Evolutionary conservation across 2,329 filamentous ascomycete species (phyloP), one percentile per base, ranked within the genome.

Genomic region (Fusarium sp.): DNA sequence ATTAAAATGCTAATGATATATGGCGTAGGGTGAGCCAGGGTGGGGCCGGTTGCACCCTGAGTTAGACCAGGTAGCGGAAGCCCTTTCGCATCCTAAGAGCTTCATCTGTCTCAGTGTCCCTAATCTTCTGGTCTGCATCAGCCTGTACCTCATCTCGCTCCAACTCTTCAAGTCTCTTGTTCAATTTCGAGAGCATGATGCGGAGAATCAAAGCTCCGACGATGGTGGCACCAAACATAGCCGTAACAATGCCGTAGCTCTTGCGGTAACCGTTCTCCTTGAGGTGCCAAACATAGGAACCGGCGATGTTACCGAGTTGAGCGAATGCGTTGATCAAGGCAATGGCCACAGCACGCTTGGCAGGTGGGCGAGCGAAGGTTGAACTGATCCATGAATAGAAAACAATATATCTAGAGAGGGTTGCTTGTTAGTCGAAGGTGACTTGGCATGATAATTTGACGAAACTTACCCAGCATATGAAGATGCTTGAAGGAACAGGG

Each of bases 241-340:
- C 82, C 13, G 86, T 84, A 6, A 91, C 89, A 60, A 91, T 89
- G 6, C 88, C 89, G 72, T 91, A 91, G 66, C 88, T 90, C 80
- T 88, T 86, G 68, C 89, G 85, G 81, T 84, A 91, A 0, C 89
- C 89, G 66, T 91, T 85, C 0, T 84, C 88, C 27, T 82, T 79
- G 51, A 91, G 82, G 55, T 84, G 80, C 89, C 89, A 91, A 3
- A 91, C 89, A 72, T 91, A 91, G 0, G 85, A 87, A 2, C 89
- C 89, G 0, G 89, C 88, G 1, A 89, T 83, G 73, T 88, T 89
- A 54, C 87, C 87, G 3, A 89, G 81, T 79, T 88, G 87, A 43
- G 82, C 83, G 78, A 87, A 86, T 60, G 83, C 87, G 75, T 90
- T 90, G 81, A 90, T 86, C 76, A 89, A 83, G 60, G 88, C 88